A percentile compares a stretch with the other conserved stretches of the same genome.
Conservation (phyloP, 2,329 filamentous ascomycete genomes). For the Didymella lethalis region DNA sequence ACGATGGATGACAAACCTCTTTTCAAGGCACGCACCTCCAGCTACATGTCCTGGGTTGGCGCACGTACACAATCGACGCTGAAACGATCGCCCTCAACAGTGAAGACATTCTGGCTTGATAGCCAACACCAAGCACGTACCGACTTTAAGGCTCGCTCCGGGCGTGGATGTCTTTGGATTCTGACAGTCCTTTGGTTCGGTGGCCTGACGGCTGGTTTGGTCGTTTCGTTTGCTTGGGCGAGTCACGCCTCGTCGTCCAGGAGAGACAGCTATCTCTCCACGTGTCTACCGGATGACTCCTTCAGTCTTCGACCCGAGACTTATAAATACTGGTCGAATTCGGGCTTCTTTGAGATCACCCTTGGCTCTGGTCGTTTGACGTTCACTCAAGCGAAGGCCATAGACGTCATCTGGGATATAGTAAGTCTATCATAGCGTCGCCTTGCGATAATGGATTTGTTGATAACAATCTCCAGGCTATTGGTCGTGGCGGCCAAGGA, state of each 20-base stretch:
- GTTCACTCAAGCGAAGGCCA: slow-evolving; percentile 30
- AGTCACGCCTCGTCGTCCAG: neutral
- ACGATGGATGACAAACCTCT: slow-evolving; percentile 10
- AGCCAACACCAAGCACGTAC: slow-evolving; percentile 4
- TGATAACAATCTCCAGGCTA: slow-evolving; percentile 10
- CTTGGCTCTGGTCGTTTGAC: slow-evolving; percentile 23
- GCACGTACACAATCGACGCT: slow-evolving; percentile 3
- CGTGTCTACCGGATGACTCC: slow-evolving; percentile 22
- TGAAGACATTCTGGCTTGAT: slow-evolving; percentile 11
- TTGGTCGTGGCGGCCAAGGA: slow-evolving; percentile 31
- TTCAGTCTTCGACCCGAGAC: slow-evolving; percentile 13
- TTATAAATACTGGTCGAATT: slow-evolving; percentile 25
- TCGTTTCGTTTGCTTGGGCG: neutral
- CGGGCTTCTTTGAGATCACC: slow-evolving; percentile 34
- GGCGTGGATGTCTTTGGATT: slow-evolving; percentile 4
- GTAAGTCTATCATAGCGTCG: slow-evolving; percentile 13
- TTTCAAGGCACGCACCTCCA: neutral
- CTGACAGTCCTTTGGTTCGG: slow-evolving; percentile 1
- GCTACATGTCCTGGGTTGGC: slow-evolving; percentile 9
- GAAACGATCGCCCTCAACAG: slow-evolving; percentile 1
- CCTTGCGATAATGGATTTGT: too few species aligned
- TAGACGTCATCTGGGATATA: slow-evolving; percentile 36
- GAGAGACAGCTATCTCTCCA: neutral
- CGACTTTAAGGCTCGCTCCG: slow-evolving; percentile 8
- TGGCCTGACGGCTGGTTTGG: slow-evolving; percentile 1